Base-by-base conservation (phyloP, 2,329 filamentous ascomycete species). In the Dactylonectria estremocensis region DNA sequence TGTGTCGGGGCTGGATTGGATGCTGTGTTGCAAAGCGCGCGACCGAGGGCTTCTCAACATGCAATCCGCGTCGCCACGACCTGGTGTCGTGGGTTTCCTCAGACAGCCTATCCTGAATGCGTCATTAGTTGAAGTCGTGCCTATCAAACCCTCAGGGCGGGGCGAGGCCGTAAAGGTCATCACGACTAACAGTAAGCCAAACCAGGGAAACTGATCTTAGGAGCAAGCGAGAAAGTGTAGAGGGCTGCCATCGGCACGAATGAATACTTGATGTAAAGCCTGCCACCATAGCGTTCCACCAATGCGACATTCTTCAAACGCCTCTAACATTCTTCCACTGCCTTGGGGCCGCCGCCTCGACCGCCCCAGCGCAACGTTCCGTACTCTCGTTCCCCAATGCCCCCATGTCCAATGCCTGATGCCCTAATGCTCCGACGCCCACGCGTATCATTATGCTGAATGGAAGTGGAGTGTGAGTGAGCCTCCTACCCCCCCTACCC, bases 1-100 rank as follows among this genome's bases (percentile, higher is more conserved):
- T 80, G 84, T 67, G 82, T 80, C 5, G 82, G 84, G 61, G 89
- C 90, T 75, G 84, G 66, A 28, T 28, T 28, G n/a, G n/a, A n/a
- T n/a, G 24, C 7, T 28, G 24, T 28, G 7, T 28, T 28, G 7
- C 24, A 28, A 28, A 28, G 24, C 24, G 24, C 24, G 24, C 7
- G 24, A 7, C 24, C 24, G 24, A 28, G 24, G 7, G 24, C 24
- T 28, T 28, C 24, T 4, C 24, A 28, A 7, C 24, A 28, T 28
- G 24, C 24, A 28, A 28, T 5, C 24, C 7, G 7, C 24, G 24
- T n/a, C n/a, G n/a, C n/a, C n/a, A n/a, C n/a, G 24, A 28, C 24
- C 24, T 28, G 24, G 24, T 5, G 24, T 4, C 4, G 24, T 7
- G 24, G 24, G 24, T 28, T 4, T 7, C 24, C 4, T 4, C 7